A percentile compares a stretch with the other conserved stretches of the same genome.
phyloP scores from a whole-genome alignment of 2,329 filamentous ascomycete species.

The Claviceps purpurea region DNA sequence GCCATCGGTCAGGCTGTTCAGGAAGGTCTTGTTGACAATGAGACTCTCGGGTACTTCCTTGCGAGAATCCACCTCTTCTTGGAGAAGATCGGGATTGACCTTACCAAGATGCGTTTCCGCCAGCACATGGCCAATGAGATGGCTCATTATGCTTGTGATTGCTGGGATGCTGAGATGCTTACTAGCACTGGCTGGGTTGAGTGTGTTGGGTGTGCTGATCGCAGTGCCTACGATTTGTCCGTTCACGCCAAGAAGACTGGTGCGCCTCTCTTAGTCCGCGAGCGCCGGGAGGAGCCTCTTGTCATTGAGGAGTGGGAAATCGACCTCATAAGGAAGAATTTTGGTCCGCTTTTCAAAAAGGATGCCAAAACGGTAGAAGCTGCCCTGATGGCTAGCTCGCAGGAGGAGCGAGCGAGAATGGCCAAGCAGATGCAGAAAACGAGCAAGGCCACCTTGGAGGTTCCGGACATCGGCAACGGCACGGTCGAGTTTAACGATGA shows the following conservation, averaged over 20 bases:
- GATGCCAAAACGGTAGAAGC: slow-evolving; percentile 76
- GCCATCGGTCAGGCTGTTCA: slow-evolving; percentile 78
- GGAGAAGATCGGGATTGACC: slow-evolving; percentile 74
- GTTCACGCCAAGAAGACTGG: slow-evolving; percentile 92
- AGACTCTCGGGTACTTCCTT: slow-evolving; percentile 95
- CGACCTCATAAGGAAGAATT: slow-evolving; percentile 87
- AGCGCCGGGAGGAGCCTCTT: slow-evolving; percentile 65
- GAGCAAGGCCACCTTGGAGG: slow-evolving; percentile 66
- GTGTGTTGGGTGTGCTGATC: slow-evolving; percentile 92
- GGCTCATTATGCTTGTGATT: slow-evolving; percentile 90
- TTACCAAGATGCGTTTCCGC: slow-evolving; percentile 81
- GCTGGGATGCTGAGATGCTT: slow-evolving; percentile 90
- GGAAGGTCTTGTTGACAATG: slow-evolving; percentile 78
- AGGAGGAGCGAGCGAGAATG: slow-evolving; percentile 70
- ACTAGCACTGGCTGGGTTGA: slow-evolving; percentile 96
- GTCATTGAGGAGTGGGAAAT: slow-evolving; percentile 78
- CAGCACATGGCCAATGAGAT: slow-evolving; percentile 78
- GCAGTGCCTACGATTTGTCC: slow-evolving; percentile 85
- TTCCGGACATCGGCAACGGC: slow-evolving; percentile 51
- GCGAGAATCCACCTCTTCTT: slow-evolving; percentile 89
- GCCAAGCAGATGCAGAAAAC: slow-evolving; percentile 58
- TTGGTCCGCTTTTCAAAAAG: slow-evolving; percentile 91
- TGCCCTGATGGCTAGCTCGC: slow-evolving; percentile 60
- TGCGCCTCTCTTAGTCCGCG: slow-evolving; percentile 69
- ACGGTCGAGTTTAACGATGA: slow-evolving; percentile 71